Base-by-base conservation (phyloP, 2,329 filamentous ascomycete species). In the Penicillium crustosum region DNA sequence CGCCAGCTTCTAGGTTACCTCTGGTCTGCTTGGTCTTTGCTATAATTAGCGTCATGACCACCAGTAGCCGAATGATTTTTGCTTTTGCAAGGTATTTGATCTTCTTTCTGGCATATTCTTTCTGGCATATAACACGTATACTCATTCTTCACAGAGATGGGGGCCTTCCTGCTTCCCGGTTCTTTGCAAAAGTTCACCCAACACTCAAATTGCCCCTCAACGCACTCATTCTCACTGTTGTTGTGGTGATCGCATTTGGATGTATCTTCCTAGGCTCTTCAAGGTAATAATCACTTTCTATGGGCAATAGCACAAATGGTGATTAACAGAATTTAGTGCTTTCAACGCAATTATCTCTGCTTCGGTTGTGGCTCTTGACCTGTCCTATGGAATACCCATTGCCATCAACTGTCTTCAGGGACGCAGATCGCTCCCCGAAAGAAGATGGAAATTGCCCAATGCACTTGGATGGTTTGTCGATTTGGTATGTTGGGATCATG, bases 351-450 rank as follows among this genome's bases (percentile, higher is more conserved):
- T 90, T 60, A 82, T 88, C 3, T 84, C 86, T 0, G 85, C 87
- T 0, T 87, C 86, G 0, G 89, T 91, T 1, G 87, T 91, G 4
- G 86, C 88, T 0, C 80, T 92, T 0, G 86, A 87, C 6, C 75
- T 92, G 1, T 89, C 86, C 1, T 92, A 92, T 63, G 89, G 83
- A 6, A 89, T 92, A 45, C 89, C 89, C 0, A 83, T 90, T 39
- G 78, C 83, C 0, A 84, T 92, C 62, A 90, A 91, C 61, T 82
- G 85, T 55, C 74, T 89, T 3, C 83, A 86, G 0, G 87, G 88
- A 6, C 82, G 88, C 6, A 83, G 79, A 45, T 84, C 84, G 72
- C 75, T 90, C 2, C 88, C 88, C 0, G 79, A 82, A 3, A 77
- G 86, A 38, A 71, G 81, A 1, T 89, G 88, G 70, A 78, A 78